phyloP scores from a whole-genome alignment of 2,329 filamentous ascomycete genomes.

The Botrytis tulipae region DNA sequence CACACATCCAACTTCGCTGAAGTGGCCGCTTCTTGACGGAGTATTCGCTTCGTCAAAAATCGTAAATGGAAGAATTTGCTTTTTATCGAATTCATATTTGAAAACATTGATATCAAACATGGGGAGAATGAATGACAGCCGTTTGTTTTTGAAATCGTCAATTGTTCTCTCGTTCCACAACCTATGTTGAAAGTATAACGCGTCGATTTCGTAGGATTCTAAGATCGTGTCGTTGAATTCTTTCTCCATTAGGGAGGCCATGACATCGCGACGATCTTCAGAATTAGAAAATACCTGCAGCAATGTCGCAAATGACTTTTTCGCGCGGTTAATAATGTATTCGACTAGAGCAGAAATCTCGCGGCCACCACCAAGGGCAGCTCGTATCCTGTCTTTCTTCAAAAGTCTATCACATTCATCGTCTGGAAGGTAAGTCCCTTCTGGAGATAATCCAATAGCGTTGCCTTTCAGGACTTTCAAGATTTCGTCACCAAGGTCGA shows the following conservation, averaged over 20 bases:
- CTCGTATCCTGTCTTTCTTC: neutral
- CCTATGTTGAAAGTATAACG: neutral
- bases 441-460: neutral
- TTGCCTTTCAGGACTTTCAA: neutral
- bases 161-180: neutral
- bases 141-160: neutral
- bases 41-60: neutral
- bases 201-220: neutral
- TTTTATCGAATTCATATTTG: neutral
- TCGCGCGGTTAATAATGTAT: neutral
- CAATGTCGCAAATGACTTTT: conserved; percentile 9
- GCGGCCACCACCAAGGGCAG: neutral
- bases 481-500: neutral
- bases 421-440: neutral
- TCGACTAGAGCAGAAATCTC: neutral
- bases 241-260: neutral
- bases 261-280: neutral
- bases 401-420: neutral
- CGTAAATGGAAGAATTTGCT: neutral
- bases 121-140: neutral
- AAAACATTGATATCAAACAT: neutral
- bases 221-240: neutral
- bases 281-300: neutral
- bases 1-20: conserved; percentile 5
- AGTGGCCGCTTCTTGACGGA: neutral